Base-by-base conservation (phyloP, 305 asterid genomes). In the Solanum hybrid region DNA sequence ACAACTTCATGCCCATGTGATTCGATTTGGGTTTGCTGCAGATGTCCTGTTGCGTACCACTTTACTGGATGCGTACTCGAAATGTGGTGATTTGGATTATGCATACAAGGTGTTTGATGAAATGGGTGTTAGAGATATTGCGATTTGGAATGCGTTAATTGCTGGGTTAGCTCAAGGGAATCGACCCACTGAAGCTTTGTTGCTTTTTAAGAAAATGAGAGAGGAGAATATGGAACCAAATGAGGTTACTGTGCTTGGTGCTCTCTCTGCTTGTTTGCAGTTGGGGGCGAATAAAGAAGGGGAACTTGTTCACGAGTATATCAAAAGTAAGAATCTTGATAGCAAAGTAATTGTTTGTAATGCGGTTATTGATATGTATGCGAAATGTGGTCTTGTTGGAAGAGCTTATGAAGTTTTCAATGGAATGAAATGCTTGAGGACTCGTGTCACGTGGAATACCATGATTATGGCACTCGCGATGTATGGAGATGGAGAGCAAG, bases 131-230 rank as follows among this genome's bases (percentile, higher is more conserved):
- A 95, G 95, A 89, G 99, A 97, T 93, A 93, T 96, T 20, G 98
- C 99, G 2, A 92, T 92, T 74, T 97, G 99, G 99, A 97, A 97
- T 33, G 99, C 98, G 16, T 88, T 96, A 92, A 95, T 97, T 84
- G 92, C 97, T 6, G 99, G 99, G 5, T 90, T 97, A 92, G 99
- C 99, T 83, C 98, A 95, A 92, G 99, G 99, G 92, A 94, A 92
- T 24, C 92, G 94, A 11, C 97, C 98, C 1, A 42, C 88, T 5
- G 97, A 97, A 13, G 99, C 99, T 20, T 78, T 97, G 90, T 76
- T 90, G 83, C 90, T 96, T 87, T 97, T 96, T 89, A 89, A 94
- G 90, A 73, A 89, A 76, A 94, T 97, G 98, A 90, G 89, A 42
- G 94, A 91, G 87, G 90, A 87, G 46, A 76, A 87, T 14, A 90